Conservation (phyloP, 768 basidiomycete genomes). For the Rhodocollybia butyracea region DNA sequence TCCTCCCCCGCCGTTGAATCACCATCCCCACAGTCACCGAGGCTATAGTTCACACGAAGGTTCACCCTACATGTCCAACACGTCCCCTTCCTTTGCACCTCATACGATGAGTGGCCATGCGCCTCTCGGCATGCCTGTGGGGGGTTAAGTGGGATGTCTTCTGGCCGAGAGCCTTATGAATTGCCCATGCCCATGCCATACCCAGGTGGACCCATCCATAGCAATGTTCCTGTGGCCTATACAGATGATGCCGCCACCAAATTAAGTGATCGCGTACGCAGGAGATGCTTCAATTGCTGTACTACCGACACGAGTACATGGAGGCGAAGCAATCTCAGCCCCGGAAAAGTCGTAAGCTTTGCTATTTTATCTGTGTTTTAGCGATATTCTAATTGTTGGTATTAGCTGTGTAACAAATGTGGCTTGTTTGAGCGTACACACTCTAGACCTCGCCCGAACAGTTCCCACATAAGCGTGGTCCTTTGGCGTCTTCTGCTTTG, state of each 20-base stretch:
- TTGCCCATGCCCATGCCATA: constrained; percentile 4
- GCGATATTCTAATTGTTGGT: neutral
- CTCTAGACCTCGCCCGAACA: constrained; percentile 77
- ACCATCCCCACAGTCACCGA: constrained; percentile 4
- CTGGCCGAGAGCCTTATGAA: constrained; percentile 1
- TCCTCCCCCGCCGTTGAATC: neutral
- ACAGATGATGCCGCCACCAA: constrained; percentile 83
- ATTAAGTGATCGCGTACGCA: constrained; percentile 69
- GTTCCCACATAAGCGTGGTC: constrained; percentile 77
- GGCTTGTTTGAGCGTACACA: constrained; percentile 81
- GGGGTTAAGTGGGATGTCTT: neutral
- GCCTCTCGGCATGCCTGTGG: no score
- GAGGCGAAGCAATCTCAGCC: constrained; percentile 72
- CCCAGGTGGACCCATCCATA: neutral
- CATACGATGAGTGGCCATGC: neutral
- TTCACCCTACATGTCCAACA: neutral
- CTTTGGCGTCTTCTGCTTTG: constrained; percentile 50
- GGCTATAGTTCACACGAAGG: constrained; percentile 2
- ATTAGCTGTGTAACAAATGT: constrained; percentile 65
- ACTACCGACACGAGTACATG: constrained; percentile 84
- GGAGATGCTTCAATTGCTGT: constrained; percentile 82
- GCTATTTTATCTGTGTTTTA: neutral
- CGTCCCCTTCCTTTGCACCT: neutral
- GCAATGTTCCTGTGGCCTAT: constrained; percentile 27
- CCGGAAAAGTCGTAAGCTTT: constrained; percentile 70